Conservation (phyloP, 2,329 filamentous ascomycete genomes). For the Diaporthe sp. region DNA sequence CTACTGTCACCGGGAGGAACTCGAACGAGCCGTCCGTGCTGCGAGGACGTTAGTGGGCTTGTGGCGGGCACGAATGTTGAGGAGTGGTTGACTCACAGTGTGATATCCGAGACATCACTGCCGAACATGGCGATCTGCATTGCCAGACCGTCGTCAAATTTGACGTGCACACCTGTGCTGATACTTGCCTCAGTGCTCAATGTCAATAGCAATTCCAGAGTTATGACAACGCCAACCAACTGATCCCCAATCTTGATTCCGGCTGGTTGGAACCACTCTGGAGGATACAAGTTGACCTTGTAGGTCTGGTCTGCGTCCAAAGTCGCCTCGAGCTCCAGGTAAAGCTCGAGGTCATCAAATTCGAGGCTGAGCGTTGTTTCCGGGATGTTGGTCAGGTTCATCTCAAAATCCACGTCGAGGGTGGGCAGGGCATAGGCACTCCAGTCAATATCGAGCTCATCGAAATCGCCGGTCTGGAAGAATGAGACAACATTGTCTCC, state of each 20-base stretch:
- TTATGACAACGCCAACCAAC: conserved; percentile 61
- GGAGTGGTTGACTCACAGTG: conserved; percentile 57
- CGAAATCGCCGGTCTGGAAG: conserved; percentile 44
- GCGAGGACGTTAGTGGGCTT: not conserved
- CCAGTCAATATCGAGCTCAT: conserved; percentile 48
- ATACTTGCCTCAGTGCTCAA: conserved; percentile 63
- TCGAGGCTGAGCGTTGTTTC: conserved; percentile 58
- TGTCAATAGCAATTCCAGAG: conserved; percentile 65
- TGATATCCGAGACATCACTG: conserved; percentile 60
- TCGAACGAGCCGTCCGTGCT: conserved; percentile 68
- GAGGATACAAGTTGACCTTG: conserved; percentile 62
- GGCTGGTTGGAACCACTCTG: conserved; percentile 53
- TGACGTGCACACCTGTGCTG: conserved; percentile 67
- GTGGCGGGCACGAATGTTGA: not conserved
- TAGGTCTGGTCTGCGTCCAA: conserved; percentile 59
- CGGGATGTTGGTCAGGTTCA: conserved; percentile 59
- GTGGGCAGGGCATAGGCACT: conserved; percentile 53
- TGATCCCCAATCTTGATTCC: conserved; percentile 58
- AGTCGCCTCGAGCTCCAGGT: conserved; percentile 60
- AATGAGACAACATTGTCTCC: conserved; percentile 45
- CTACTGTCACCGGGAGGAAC: conserved; percentile 67
- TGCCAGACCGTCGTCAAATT: conserved; percentile 62
- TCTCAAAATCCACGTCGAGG: conserved; percentile 57
- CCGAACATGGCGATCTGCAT: conserved; percentile 66
- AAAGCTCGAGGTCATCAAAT: conserved; percentile 67